phyloP scores from a whole-genome alignment of 2,329 filamentous ascomycete species.

The Diaporthe sp. region DNA sequence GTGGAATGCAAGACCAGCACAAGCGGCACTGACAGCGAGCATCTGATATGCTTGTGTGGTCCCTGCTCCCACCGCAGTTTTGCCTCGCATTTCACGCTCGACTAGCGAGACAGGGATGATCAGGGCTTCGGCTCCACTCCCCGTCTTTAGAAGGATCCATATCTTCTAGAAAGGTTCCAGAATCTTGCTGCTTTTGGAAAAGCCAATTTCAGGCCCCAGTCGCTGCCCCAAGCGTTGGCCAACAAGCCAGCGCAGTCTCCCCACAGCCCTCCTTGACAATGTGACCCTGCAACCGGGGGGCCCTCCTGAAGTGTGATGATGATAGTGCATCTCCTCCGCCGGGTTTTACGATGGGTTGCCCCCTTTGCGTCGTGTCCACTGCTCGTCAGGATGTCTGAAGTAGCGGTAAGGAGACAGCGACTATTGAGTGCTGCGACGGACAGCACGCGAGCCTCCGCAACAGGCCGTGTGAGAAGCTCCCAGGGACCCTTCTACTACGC shows the following conservation, averaged over 20 bases:
- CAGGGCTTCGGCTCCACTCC: constrained; percentile 29
- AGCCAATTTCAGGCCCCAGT: constrained; percentile 34
- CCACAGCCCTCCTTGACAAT: constrained; percentile 37
- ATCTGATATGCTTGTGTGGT: constrained; percentile 29
- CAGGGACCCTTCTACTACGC: neutral
- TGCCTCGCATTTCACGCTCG: constrained; percentile 23
- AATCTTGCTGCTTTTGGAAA: constrained; percentile 35
- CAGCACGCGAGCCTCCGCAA: constrained; percentile 19
- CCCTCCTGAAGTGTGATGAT: constrained; percentile 28
- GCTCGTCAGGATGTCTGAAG: constrained; percentile 29
- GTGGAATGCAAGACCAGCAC: constrained; percentile 17
- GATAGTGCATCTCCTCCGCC: constrained; percentile 36
- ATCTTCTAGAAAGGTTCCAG: constrained; percentile 39
- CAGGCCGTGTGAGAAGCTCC: neutral
- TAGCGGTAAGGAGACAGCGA: constrained; percentile 31
- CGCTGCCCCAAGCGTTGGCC: constrained; percentile 33
- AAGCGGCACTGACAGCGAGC: constrained; percentile 6
- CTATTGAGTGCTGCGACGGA: neutral
- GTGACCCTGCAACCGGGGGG: constrained; percentile 31
- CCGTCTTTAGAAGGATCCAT: constrained; percentile 32
- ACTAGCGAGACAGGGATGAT: constrained; percentile 34
- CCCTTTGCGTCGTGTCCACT: constrained; percentile 36
- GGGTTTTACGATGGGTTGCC: constrained; percentile 19
- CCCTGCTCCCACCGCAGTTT: constrained; percentile 34
- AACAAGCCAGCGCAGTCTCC: constrained; percentile 33